A percentile compares a stretch with the other conserved stretches of the same genome.
These are phyloP conservation scores for Protomyces macrosporus DNA, from an alignment of 1,139 yeast species.

Conservation along the genomic window DNA sequence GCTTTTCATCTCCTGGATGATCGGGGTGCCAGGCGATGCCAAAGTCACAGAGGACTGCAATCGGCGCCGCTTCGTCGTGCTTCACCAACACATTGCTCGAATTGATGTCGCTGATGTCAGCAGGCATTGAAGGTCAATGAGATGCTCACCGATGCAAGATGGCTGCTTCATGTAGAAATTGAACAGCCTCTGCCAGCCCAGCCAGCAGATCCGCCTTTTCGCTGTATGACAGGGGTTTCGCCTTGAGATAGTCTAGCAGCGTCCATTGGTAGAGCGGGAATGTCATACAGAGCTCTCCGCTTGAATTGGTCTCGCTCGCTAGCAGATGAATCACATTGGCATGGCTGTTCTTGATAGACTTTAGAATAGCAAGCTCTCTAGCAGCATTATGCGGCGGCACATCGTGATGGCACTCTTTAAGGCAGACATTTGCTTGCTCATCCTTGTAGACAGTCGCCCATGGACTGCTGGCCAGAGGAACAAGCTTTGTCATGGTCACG, in stretches of 20 bases:
- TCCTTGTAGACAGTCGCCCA: conserved; percentile 4
- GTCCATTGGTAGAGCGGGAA: conserved; percentile 1
- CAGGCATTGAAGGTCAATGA: neutral
- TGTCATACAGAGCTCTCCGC: neutral
- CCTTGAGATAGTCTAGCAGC: conserved; percentile 1
- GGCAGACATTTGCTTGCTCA: neutral
- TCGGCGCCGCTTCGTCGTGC: neutral
- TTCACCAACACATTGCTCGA: conserved; percentile 12
- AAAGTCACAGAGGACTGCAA: conserved; percentile 7
- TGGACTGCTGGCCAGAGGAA: neutral
- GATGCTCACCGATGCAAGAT: conserved; percentile 4
- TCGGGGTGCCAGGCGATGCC: conserved; percentile 3
- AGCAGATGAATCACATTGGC: neutral
- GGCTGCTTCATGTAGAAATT: neutral
- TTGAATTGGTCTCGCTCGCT: neutral
- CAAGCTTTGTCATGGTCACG: neutral
- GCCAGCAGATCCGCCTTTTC: neutral
- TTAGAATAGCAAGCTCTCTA: conserved; percentile 9
- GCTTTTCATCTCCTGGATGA: neutral
- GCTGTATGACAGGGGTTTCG: neutral
- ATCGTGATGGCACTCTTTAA: neutral
- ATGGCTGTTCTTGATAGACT: neutral
- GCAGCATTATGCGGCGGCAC: neutral
- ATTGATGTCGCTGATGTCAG: conserved; percentile 4
- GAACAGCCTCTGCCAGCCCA: conserved; percentile 2